Percentiles rank a stretch among this genome's conserved stretches.
Evolutionary conservation across 1,284 basidiomycete species (phyloP).

Genomic region (Schizophyllum commune): DNA sequence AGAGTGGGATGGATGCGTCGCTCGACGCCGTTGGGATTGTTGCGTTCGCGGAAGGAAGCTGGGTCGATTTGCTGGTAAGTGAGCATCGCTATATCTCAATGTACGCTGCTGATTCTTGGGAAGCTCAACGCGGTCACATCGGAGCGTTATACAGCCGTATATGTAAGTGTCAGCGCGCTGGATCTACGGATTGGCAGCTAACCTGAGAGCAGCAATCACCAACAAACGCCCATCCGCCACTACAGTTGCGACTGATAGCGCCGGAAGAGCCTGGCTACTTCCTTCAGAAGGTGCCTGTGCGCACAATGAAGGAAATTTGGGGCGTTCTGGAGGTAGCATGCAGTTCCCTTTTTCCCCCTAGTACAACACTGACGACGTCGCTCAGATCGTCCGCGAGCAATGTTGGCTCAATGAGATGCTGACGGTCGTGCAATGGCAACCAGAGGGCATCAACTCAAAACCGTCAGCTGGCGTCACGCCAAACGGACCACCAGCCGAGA

Average conservation of each 20-base stretch:
- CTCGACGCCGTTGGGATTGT: constrained; percentile 31
- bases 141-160: constrained; percentile 42
- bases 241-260: constrained; percentile 54
- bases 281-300: constrained; percentile 60
- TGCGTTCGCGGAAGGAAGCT: constrained; percentile 48
- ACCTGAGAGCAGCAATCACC: constrained; percentile 46
- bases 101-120: not conserved
- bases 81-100: not conserved
- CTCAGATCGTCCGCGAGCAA: constrained; percentile 66
- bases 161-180: constrained; percentile 24
- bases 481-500: constrained; percentile 20
- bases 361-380: not conserved
- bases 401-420: constrained; percentile 72
- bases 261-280: constrained; percentile 68
- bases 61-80: constrained; percentile 63
- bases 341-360: not conserved
- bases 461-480: not conserved
- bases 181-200: not conserved
- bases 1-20: constrained; percentile 36
- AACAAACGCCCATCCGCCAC: constrained; percentile 51
- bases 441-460: constrained; percentile 31
- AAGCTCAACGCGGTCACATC: constrained; percentile 44
- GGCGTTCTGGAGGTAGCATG: constrained; percentile 55
- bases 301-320: constrained; percentile 62
- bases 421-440: constrained; percentile 46